Evolutionary conservation across 768 basidiomycete species (phyloP).

Genomic region (Fomitopsis pulvina): DNA sequence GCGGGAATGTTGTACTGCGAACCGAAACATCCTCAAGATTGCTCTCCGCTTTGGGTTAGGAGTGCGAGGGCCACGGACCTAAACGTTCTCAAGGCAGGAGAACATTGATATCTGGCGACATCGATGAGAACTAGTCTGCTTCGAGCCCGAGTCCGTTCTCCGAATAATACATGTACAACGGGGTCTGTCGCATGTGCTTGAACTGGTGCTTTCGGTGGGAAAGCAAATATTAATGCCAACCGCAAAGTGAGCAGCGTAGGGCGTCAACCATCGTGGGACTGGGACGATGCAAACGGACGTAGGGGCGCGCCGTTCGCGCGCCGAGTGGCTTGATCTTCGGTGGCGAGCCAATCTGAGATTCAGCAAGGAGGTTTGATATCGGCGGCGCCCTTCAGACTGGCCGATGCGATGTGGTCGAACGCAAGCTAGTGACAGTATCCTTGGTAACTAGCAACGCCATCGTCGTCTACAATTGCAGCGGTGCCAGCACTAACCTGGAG

Average conservation of each 20-base stretch:
- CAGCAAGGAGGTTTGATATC: not conserved
- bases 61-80: conserved; percentile 24
- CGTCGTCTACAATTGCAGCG: too few relatives aligned
- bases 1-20: conserved; percentile 1
- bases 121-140: not conserved
- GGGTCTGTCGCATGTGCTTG: not conserved
- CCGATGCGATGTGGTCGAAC: too few relatives aligned
- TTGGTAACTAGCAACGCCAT: too few relatives aligned
- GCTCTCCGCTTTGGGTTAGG: conserved; percentile 11
- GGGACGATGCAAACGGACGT: not conserved
- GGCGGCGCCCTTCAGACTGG: too few relatives aligned
- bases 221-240: too few relatives aligned
- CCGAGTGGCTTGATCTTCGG: not conserved
- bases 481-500: too few relatives aligned
- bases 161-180: too few relatives aligned
- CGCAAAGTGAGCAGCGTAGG: not conserved
- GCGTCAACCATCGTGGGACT: not conserved
- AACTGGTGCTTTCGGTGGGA: too few relatives aligned
- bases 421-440: too few relatives aligned
- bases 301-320: not conserved
- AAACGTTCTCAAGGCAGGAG: too few relatives aligned
- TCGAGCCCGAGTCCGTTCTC: not conserved
- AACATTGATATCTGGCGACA: not conserved
- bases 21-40: not conserved
- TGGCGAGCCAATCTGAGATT: not conserved